Evolutionary conservation across 139 green algal species (phyloP), one percentile per base, ranked within the genome.

Genomic region (Monoraphidium neglectum): DNA sequence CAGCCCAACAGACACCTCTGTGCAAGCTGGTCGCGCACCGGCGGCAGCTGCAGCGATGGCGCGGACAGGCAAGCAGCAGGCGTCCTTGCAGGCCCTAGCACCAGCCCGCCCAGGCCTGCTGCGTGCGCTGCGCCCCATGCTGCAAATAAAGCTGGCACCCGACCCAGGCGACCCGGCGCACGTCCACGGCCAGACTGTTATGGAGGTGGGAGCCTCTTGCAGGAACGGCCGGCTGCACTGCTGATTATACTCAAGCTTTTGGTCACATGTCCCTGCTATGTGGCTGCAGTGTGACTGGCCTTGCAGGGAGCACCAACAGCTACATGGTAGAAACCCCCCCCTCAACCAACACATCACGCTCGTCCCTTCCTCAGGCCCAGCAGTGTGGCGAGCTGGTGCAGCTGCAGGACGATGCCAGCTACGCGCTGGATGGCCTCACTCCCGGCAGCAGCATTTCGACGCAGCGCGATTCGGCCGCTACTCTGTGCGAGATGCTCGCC

Each of bases 341-440:
- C 38, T 18, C 24, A 12, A 49, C 24, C 21, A 70, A 26, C 16
- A 26, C 64, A 33, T 32, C 32, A 46, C 32, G 26, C 33, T 8
- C 56, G 26, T 64, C 56, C 18, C 23, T 64, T 64, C 12, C 60
- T 28, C 82, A 93, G 88, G 88, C 87, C 1, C 88, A 93, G 70
- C 84, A 90, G 71, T 73, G 83, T n/a, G 88, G 88, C 30, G 86
- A 91, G 87, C 74, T 84, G 23, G 60, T 84, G 72, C 74, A 87
- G 67, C 63, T 90, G 49, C 77, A 86, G 68, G 88, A 93, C 74
- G 82, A 90, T 33, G 80, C 86, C 12, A 36, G 68, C 12, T 93
- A 92, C 74, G 88, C 88, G 1, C 77, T 93, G 68, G 88, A 91
- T 62, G 88, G 88, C 8, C 80, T 93, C 49, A 16, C 16, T 30